Base-by-base conservation (phyloP, 108 stramenopile species). In the Phaeodactylum tricornutum region DNA sequence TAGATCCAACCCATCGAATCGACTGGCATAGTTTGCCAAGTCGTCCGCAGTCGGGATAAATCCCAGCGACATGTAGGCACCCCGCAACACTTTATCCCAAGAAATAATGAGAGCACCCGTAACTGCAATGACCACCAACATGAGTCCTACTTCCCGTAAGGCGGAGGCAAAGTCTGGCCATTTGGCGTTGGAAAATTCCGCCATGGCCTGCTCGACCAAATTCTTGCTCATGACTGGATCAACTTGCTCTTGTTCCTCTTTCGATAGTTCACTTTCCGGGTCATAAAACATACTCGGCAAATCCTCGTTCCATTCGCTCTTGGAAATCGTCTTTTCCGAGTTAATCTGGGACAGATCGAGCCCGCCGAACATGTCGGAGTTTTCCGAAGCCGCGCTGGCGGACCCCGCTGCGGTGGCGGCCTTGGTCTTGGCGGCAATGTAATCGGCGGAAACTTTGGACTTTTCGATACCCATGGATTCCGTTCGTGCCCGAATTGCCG, bases 221-320 rank as follows among this genome's bases (percentile, higher is more conserved):
- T 57, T 68, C 60, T 74, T 56, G 29, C 54, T 51, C 34, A 74
- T 79, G 38, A 69, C 62, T 16, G 71, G 71, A 52, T 89, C 87
- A 25, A 76, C 81, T 57, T 89, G 72, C 3, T 58, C 59, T 68
- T 64, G 65, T 62, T 89, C 78, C 64, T 89, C 87, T 22, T 76
- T 59, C 16, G 87, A 68, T 53, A 89, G 56, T 43, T 84, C 79
- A 19, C 77, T 69, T 19, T 77, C 77, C 0, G 81, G 77, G 53
- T 88, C 79, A 29, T 71, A 72, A n/a, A 75, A 58, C 50, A 78
- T 62, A 29, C 47, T 53, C 2, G 62, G 62, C 35, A 59, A 43
- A 24, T 62, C 41, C 20, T 71, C 69, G 24, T 29, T 28, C 53
- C 43, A 55, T 2, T 52, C 17, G 17, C 31, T 20, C 5, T 15